Base-by-base conservation (phyloP, 1,284 basidiomycete species). In the Heterobasidion irregulare region DNA sequence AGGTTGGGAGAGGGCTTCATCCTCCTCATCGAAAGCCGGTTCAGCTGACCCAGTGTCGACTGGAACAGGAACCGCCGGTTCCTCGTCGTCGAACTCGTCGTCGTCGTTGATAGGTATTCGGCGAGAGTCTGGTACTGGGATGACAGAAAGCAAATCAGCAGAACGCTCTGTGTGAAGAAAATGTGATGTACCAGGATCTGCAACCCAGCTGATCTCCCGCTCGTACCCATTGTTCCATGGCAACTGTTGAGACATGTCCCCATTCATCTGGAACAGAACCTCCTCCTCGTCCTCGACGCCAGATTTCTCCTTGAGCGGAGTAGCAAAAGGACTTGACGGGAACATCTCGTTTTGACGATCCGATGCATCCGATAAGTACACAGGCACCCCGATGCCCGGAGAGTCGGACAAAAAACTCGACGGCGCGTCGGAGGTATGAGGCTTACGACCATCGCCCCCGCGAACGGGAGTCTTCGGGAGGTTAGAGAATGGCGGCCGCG, bases 201-300 rank as follows among this genome's bases (percentile, higher is more conserved):
- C 84, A 44, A 86, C 72, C 86, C 87, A 89, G 61, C 86, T 89
- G 50, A 86, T 84, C 64, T 87, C 81, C 60, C 86, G 78, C 18
- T 84, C 69, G 48, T 64, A 65, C 16, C 66, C 81, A 16, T 70
- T 73, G 53, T 78, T 60, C 54, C 61, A 59, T 2, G 60, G 61
- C 58, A 35, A 64, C 55, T 47, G 64, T 49, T 19, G 62, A 57
- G 48, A 59, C 49, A 56, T 73, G 61, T 76, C 79, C 41, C 77
- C 78, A 57, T 76, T 75, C 61, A 80, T 82, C 18, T 50, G 53
- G 46, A 33, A 43, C 44, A 47, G 43, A n/a, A 80, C 65, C 46
- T 86, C 69, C 53, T 85, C 79, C 62, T 87, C 77, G 15, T 83
- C 83, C 12, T 85, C 84, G 44, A 72, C 74, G 18, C 70, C 70